Evolutionary conservation across 2,329 filamentous ascomycete species (phyloP), one percentile per base, ranked within the genome.

Genomic region (Fusarium domesticum): DNA sequence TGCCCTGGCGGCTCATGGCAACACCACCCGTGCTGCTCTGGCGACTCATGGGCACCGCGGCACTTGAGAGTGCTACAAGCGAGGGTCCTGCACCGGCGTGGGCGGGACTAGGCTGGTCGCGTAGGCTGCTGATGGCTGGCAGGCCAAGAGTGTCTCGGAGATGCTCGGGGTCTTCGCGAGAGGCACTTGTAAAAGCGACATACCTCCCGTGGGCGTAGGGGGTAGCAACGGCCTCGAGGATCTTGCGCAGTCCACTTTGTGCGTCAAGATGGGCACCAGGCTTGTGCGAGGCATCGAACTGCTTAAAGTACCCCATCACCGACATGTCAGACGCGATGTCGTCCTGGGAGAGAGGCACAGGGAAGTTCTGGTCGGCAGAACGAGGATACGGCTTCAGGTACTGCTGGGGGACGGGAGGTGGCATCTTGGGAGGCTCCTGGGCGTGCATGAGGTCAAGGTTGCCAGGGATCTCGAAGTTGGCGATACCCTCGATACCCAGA

Each of bases 301-400:
- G 73, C 59, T 75, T 75, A 54, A 79, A 75, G 48, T 76, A 72
- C 28, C 75, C 75, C 69, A 85, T 80, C 37, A 84, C 74, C 8
- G 74, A 70, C 19, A 83, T 63, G 40, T 83, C 81, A 6, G 74
- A 75, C 23, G 67, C 65, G 34, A 80, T 70, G 45, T 81, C 78
- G 30, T 80, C 76, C 6, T 67, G 59, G 11, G 71, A 69, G 18
- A 82, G 65, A 14, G 72, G 66, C 1, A 71, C 69, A 2, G 78
- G 78, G 23, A 76, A 77, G 60, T 80, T 81, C 48, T 76, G 75
- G 47, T 82, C 79, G 11, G 71, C 68, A 36, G 73, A 71, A 45
- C 75, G 70, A 35, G 74, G 70, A 47, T 79, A 78, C 12, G 76
- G 73, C 67, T 81, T 81, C 47, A 78, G 75, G 51, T 82, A 82